These are phyloP conservation scores for Schwanniomyces occidentalis DNA, from an alignment of 805 yeast species.

Conservation along the genomic window DNA sequence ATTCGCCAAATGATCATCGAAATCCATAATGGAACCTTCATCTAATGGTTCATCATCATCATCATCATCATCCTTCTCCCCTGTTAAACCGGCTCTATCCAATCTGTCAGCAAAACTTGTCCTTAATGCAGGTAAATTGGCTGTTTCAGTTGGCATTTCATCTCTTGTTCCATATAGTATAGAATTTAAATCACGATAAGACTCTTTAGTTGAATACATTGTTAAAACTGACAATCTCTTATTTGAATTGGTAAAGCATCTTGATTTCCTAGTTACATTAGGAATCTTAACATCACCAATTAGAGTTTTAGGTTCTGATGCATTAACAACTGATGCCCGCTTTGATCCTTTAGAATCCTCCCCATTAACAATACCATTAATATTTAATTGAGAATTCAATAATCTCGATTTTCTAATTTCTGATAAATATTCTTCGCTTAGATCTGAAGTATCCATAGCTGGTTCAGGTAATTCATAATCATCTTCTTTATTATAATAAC, in stretches of 20 bases:
- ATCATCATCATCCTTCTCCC: conserved; percentile 20
- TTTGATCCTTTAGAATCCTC: conserved; percentile 22
- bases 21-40: conserved; percentile 40
- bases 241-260: conserved; percentile 58
- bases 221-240: conserved; percentile 74
- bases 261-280: conserved; percentile 67
- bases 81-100: conserved; percentile 35
- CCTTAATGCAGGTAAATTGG: conserved; percentile 26
- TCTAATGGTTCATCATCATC: conserved; percentile 34
- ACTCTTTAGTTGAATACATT: conserved; percentile 65
- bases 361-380: conserved; percentile 12
- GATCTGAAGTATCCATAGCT: conserved; percentile 31
- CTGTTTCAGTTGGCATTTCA: conserved; percentile 4
- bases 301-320: conserved; percentile 50
- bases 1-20: conserved; percentile 40
- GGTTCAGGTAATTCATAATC: conserved; percentile 39
- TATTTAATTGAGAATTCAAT: conserved; percentile 40
- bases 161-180: conserved; percentile 26
- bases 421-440: conserved; percentile 45
- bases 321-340: too few relatives aligned
- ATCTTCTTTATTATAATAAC: conserved; percentile 15
- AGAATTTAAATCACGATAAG: conserved; percentile 58
- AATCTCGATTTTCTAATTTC: conserved; percentile 47
- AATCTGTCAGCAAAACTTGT: conserved; percentile 46
- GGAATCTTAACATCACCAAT: conserved; percentile 69